Evolutionary conservation across 345 rosid genomes (phyloP).

Genomic region (Rubroshorea leprosula): DNA sequence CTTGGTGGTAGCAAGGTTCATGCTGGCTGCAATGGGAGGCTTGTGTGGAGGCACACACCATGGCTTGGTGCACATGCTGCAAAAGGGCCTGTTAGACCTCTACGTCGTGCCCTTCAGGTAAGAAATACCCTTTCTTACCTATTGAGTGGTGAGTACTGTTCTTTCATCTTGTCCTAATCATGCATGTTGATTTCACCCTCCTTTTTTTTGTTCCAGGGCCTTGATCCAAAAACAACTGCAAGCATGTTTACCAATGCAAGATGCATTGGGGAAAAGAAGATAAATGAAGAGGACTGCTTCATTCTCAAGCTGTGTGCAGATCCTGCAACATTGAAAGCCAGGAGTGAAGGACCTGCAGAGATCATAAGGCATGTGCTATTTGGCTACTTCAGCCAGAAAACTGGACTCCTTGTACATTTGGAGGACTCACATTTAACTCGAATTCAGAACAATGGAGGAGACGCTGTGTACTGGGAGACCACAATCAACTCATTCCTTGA

Average conservation of each 20-base stretch:
- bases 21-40: slow-evolving; percentile 91
- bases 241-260: slow-evolving; percentile 65
- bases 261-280: slow-evolving; percentile 72
- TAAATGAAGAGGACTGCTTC: slow-evolving; percentile 74
- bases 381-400: slow-evolving; percentile 85
- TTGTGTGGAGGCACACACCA: slow-evolving; percentile 94
- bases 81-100: slow-evolving; percentile 83
- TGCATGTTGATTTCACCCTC: background rate
- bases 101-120: slow-evolving; percentile 97
- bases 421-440: slow-evolving; percentile 81
- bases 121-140: background rate
- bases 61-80: slow-evolving; percentile 91
- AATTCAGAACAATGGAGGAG: slow-evolving; percentile 67
- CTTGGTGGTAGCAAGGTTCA: slow-evolving; percentile 83
- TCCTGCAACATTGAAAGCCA: slow-evolving; percentile 62
- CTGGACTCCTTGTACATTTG: slow-evolving; percentile 65
- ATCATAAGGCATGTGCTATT: slow-evolving; percentile 73
- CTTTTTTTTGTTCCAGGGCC: slow-evolving; percentile 47
- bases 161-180: background rate
- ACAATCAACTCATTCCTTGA: slow-evolving; percentile 78
- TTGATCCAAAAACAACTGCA: slow-evolving; percentile 79
- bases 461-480: slow-evolving; percentile 81
- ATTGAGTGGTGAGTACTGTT: background rate
- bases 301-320: slow-evolving; percentile 77
- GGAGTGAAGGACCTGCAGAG: slow-evolving; percentile 90